Evolutionary conservation across 805 yeast genomes (phyloP), one percentile per base, ranked within the genome.

Genomic region (Hanseniaspora mollemarum): DNA sequence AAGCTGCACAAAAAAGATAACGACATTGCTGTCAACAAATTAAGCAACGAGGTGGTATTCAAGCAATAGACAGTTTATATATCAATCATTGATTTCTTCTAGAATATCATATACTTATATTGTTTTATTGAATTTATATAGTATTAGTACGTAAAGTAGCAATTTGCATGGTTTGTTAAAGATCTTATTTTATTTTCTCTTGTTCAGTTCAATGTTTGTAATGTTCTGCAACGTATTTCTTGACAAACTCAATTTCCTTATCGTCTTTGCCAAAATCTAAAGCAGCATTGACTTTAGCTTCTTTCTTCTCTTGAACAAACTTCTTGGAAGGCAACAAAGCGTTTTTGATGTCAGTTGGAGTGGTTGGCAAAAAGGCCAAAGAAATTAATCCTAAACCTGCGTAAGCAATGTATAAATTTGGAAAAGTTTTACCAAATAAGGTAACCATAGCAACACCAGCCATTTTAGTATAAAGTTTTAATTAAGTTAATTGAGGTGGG

Each of bases 11-110:
- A 72, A 69, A 78, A 94, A 68, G 86, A 81, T 49, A 78, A 76
- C 59, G 82, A 83, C 21, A 66, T 87, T 58, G 77, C 79, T 55
- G 78, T 75, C 51, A 95, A 87, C 66, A 96, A 96, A 51, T 74
- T 87, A 60, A 77, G 88, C 25, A 83, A 86, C 63, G 86, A 77
- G 54, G 77, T 76, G 25, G 66, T 87, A 55, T 87, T 87, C 70
- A 85, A 80, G 60, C 65, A 66, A 41, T 49, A 35, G 43, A 6
- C 5, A n/a, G 21, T 28, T 6, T 22, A 25, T 25, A 6, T 40
- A 15, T 25, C 2, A 9, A 26, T n/a, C 12, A n/a, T 28, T 28
- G 8, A 28, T 28, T 32, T 32, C 31, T 28, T 32, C 15, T 15
- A 32, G 35, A 32, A 32, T 32, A 32, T 32, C 35, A 32, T 8